phyloP scores from a whole-genome alignment of 2,329 filamentous ascomycete species.

The Ophiostoma himal-ulmi region DNA sequence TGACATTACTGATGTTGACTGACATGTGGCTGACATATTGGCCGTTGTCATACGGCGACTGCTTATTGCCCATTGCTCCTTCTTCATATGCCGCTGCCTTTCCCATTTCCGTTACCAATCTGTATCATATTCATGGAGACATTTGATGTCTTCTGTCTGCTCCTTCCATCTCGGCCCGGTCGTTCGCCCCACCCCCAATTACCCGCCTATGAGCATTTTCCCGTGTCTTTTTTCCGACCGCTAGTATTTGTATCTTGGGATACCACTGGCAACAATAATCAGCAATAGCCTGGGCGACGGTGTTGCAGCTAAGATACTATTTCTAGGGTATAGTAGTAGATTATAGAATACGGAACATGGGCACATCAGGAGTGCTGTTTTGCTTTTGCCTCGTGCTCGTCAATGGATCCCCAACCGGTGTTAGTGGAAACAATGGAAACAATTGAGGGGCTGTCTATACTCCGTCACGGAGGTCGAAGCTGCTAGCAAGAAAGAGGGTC shows the following conservation, averaged over 20 bases:
- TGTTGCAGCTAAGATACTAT: neutral
- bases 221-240: conserved; percentile 23
- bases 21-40: neutral
- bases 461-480: conserved; percentile 2
- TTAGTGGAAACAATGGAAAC: conserved; percentile 22
- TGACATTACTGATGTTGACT: too few species aligned
- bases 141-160: neutral
- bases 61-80: neutral
- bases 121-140: neutral
- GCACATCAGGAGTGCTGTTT: conserved; percentile 3
- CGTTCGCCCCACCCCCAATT: conserved; percentile 24
- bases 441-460: conserved; percentile 11
- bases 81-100: conserved; percentile 1
- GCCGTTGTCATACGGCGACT: neutral
- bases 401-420: conserved; percentile 13
- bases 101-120: neutral
- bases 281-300: neutral
- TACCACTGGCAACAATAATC: neutral
- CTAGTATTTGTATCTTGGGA: conserved; percentile 3
- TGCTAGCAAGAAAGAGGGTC: neutral
- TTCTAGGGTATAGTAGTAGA: neutral
- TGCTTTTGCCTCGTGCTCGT: conserved; percentile 15
- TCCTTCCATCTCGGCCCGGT: conserved; percentile 15
- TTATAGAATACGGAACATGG: neutral
- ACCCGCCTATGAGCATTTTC: conserved; percentile 23